Conservation (phyloP, 2,329 filamentous ascomycete genomes). For the Penicillium griseofulvum region DNA sequence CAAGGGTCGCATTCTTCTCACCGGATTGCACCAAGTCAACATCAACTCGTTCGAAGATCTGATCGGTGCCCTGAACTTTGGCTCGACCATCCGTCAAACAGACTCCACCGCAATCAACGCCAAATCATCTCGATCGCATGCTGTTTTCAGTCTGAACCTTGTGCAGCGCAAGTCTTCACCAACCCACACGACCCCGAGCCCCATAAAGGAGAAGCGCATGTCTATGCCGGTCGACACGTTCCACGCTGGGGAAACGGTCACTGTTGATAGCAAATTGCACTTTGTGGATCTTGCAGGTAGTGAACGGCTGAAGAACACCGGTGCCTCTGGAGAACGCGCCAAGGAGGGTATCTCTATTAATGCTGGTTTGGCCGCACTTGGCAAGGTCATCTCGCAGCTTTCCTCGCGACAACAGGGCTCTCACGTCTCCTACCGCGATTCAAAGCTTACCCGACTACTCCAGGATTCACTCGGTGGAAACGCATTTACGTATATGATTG, state of each 20-base stretch:
- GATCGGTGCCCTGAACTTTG: slow-evolving; percentile 83
- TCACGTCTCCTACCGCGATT: slow-evolving; percentile 96
- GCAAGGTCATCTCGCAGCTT: slow-evolving; percentile 97
- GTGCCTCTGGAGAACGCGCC: slow-evolving; percentile 88
- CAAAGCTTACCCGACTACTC: slow-evolving; percentile 88
- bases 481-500: slow-evolving; percentile 99
- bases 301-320: slow-evolving; percentile 94
- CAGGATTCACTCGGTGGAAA: slow-evolving; percentile 97
- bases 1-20: slow-evolving; percentile 91
- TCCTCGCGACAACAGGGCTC: slow-evolving; percentile 83
- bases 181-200: slow-evolving; percentile 46
- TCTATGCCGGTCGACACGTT: slow-evolving; percentile 83
- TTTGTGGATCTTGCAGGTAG: slow-evolving; percentile 98
- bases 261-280: slow-evolving; percentile 95
- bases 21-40: slow-evolving; percentile 80
- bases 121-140: slow-evolving; percentile 94
- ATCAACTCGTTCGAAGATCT: slow-evolving; percentile 92
- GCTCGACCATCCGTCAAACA: slow-evolving; percentile 90
- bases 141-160: slow-evolving; percentile 92
- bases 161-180: slow-evolving; percentile 67
- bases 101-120: slow-evolving; percentile 97
- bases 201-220: slow-evolving; percentile 73
- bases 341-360: slow-evolving; percentile 99
- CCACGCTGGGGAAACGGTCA: slow-evolving; percentile 66
- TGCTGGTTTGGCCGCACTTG: slow-evolving; percentile 85